A percentile compares a stretch with the other conserved stretches of the same genome.
Conservation (phyloP, 176 grass and related monocot genomes). For the Zizania latifolia region DNA sequence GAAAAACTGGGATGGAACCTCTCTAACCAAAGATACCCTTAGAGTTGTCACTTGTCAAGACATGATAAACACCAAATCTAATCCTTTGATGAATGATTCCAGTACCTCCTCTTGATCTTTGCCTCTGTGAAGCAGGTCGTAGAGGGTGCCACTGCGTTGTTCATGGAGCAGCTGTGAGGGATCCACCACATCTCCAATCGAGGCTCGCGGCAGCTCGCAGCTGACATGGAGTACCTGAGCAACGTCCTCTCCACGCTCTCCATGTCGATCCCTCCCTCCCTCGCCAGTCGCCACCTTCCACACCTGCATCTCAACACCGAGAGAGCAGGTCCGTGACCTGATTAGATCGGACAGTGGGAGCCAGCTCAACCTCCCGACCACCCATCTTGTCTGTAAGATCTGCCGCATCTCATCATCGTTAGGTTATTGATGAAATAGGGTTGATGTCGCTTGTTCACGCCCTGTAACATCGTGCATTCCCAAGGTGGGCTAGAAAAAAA, state of each 20-base stretch:
- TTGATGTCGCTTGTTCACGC: neutral
- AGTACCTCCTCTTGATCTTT: too few relatives aligned
- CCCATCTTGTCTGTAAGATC: constrained; percentile 87
- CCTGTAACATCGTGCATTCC: neutral
- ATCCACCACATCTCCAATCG: constrained; percentile 81
- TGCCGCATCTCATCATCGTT: constrained; percentile 66
- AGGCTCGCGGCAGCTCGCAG: constrained; percentile 73
- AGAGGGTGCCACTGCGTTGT: constrained; percentile 71
- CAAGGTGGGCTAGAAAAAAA: too few relatives aligned
- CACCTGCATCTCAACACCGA: constrained; percentile 64
- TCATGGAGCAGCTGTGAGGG: constrained; percentile 92
- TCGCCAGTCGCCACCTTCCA: constrained; percentile 74
- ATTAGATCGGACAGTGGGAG: constrained; percentile 55
- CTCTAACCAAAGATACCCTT: too few relatives aligned
- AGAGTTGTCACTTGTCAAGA: too few relatives aligned
- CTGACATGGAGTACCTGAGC: constrained; percentile 88
- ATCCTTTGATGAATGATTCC: neutral
- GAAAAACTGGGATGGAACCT: too few relatives aligned
- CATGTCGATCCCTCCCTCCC: constrained; percentile 81
- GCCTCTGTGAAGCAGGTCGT: constrained; percentile 67
- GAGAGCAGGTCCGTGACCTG: constrained; percentile 57
- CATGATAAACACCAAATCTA: neutral
- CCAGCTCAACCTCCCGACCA: constrained; percentile 76
- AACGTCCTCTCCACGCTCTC: constrained; percentile 88
- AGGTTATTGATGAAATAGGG: constrained; percentile 34